Base-by-base conservation (phyloP, 306 rosid species). In the Lupinus albus region DNA sequence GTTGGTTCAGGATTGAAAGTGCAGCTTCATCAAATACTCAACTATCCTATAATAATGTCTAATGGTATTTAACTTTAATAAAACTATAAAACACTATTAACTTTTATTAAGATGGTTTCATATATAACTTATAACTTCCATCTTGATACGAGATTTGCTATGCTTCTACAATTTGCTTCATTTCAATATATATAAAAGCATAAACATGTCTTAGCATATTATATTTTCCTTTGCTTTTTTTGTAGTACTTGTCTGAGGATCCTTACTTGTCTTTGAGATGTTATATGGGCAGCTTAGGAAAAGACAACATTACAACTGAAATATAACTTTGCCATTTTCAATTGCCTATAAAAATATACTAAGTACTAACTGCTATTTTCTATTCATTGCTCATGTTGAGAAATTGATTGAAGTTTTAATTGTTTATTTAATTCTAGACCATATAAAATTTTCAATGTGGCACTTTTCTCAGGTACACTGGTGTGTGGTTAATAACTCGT, bases 401-500 rank as follows among this genome's bases (percentile, higher is more conserved):
- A 71, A 49, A 35, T n/a, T 18, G 8, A 8, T 36, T 71, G 28
- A 13, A 50, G 42, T 20, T 61, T 72, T 17, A 38, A 33, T 20
- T 4, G 28, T 2, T 21, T 55, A 25, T 33, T 39, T 18, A 7
- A 6, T 6, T 7, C 41, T 64, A 30, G 25, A 20, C 13, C 53
- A 52, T 51, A n/a, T 60, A 48, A 71, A 11, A 3, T 28, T 25
- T 78, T 65, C 0, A 33, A 32, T 61, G 13, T 74, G 67, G 33
- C 41, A 5, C 11, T 38, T 42, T 67, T 35, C 17, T 38, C 82
- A 87, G 94, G 88, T 85, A 87, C 64, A 81, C 89, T 1, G 94
- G 90, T 14, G 90, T 85, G 66, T 85, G 94, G 94, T 64, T 87
- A 71, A 87, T 87, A 52, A 80, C 86, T 14, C 94, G 90, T 3